phyloP scores from a whole-genome alignment of 2,329 filamentous ascomycete species.

The Helotiales sp. region DNA sequence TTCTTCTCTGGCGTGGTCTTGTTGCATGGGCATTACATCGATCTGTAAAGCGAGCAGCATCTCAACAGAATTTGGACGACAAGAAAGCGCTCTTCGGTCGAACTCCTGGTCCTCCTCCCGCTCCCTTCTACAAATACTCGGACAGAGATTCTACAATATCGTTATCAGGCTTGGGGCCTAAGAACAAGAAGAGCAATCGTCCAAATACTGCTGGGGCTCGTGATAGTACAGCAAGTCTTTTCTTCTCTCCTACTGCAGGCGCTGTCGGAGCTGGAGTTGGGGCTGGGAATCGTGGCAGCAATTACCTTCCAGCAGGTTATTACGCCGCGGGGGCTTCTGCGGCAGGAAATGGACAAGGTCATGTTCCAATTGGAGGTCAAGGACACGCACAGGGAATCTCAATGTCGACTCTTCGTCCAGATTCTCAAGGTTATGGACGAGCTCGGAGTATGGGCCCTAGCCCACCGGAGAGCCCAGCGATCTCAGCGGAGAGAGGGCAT shows the following conservation, averaged over 20 bases:
- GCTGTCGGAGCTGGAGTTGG: constrained; percentile 53
- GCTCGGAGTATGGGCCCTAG: constrained; percentile 44
- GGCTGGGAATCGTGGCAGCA: constrained; percentile 65
- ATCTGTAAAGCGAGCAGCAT: constrained; percentile 83
- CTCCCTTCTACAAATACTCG: constrained; percentile 65
- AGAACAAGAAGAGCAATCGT: constrained; percentile 36
- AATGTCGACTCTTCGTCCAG: constrained; percentile 54
- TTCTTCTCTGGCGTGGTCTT: constrained; percentile 84
- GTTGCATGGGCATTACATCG: constrained; percentile 91
- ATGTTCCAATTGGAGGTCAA: constrained; percentile 40
- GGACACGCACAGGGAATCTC: constrained; percentile 50
- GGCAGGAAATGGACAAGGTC: constrained; percentile 35
- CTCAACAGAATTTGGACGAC: constrained; percentile 68
- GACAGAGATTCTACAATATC: constrained; percentile 46
- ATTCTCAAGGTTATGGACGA: constrained; percentile 51
- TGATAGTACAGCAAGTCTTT: constrained; percentile 50
- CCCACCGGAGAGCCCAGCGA: constrained; percentile 65
- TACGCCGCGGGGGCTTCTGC: constrained; percentile 66
- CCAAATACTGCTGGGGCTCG: constrained; percentile 38
- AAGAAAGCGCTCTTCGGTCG: constrained; percentile 68
- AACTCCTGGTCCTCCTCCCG: constrained; percentile 51
- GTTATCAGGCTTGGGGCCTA: constrained; percentile 27
- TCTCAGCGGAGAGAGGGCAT: constrained; percentile 35
- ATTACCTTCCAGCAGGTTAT: constrained; percentile 88
- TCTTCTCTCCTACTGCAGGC: constrained; percentile 91